Percentiles rank a stretch among this genome's conserved stretches.
Evolutionary conservation across 805 yeast species (phyloP).

Genomic region (Candida bentonensis): DNA sequence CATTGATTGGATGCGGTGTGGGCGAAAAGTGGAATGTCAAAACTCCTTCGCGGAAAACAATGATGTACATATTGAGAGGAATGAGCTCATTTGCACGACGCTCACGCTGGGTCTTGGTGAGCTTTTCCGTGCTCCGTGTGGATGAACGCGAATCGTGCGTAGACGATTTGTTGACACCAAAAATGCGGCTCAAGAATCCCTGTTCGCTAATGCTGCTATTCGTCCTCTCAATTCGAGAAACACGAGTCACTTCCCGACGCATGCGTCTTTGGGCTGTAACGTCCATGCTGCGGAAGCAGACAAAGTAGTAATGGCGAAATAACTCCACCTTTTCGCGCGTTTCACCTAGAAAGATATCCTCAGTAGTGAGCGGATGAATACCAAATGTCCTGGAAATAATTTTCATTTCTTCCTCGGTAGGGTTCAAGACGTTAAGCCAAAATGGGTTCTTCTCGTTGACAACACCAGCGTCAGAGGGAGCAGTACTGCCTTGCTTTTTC

Average conservation of each 20-base stretch:
- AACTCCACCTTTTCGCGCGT: slow-evolving; percentile 91
- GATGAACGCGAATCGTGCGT: neutral
- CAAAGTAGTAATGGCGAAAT: slow-evolving; percentile 78
- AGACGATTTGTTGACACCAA: neutral
- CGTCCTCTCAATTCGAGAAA: too few species aligned
- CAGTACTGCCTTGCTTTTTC: neutral
- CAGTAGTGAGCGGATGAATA: slow-evolving; percentile 91
- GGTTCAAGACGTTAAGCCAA: slow-evolving; percentile 88
- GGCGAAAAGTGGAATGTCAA: slow-evolving; percentile 88
- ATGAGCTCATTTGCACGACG: slow-evolving; percentile 38
- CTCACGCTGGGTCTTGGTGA: neutral
- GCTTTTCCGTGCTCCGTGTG: neutral
- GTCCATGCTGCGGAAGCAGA: slow-evolving; percentile 77
- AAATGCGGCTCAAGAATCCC: neutral
- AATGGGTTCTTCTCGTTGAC: slow-evolving; percentile 50
- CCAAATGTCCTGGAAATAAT: slow-evolving; percentile 81
- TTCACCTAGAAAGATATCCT: slow-evolving; percentile 86
- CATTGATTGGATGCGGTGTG: slow-evolving; percentile 93
- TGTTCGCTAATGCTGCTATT: too few species aligned
- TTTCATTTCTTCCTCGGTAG: slow-evolving; percentile 95
- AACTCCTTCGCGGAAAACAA: slow-evolving; percentile 84
- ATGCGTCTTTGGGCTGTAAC: slow-evolving; percentile 26
- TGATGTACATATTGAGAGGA: slow-evolving; percentile 84
- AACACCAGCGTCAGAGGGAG: neutral
- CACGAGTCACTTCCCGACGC: neutral